Evolutionary conservation across 2,329 filamentous ascomycete species (phyloP).

Genomic region (Arthrobotrys sphaeroides): DNA sequence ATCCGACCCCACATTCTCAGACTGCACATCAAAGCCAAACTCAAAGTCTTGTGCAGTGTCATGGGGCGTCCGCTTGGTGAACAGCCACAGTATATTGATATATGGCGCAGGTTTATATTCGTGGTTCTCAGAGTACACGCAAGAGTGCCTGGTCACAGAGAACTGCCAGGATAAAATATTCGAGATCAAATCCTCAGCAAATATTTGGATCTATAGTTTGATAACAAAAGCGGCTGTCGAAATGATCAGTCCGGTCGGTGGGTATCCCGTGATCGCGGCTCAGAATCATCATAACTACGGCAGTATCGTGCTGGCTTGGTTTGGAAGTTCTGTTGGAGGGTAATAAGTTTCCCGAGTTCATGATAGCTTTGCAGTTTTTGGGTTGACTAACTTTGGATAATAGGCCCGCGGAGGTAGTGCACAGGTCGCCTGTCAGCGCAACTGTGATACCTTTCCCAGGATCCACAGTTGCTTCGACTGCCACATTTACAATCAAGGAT

Average conservation of each 20-base stretch:
- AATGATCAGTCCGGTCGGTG: constrained; percentile 4
- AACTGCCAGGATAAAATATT: constrained; percentile 5
- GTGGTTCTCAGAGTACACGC: constrained; percentile 60
- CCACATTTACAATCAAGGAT: not conserved
- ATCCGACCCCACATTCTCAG: constrained; percentile 60
- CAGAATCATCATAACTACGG: constrained; percentile 14
- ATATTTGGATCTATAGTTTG: constrained; percentile 22
- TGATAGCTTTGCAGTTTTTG: not conserved
- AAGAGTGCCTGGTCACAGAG: constrained; percentile 59
- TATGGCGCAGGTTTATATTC: constrained; percentile 57
- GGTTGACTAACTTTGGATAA: no score
- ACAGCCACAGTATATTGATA: constrained; percentile 32
- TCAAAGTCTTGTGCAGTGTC: constrained; percentile 59
- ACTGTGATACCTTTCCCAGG: not conserved
- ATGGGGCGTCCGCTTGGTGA: constrained; percentile 58
- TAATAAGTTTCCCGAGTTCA: not conserved
- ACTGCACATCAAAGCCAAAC: constrained; percentile 60
- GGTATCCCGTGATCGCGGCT: not conserved
- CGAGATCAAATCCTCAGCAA: not conserved
- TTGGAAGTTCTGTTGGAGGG: not conserved
- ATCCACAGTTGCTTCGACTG: not conserved
- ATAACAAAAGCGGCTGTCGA: constrained; percentile 8
- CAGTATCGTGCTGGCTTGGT: constrained; percentile 5
- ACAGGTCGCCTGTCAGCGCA: not conserved
- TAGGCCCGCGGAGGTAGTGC: not conserved